A percentile compares a stretch with the other conserved stretches of the same genome.
Conservation (phyloP, 768 basidiomycete species). For the Boletus subcaerulescens region DNA sequence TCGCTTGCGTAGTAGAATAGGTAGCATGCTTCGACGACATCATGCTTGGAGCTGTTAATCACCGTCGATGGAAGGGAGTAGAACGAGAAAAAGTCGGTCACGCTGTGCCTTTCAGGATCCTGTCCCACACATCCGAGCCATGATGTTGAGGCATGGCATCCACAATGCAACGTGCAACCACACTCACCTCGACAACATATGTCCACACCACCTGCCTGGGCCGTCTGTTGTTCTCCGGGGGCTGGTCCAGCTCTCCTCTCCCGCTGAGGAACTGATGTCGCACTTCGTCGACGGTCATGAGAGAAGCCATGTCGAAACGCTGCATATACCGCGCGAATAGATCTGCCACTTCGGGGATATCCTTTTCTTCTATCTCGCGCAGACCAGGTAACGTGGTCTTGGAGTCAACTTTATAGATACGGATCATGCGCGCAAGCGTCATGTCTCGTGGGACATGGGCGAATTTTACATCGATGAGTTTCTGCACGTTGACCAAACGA, state of each 20-base stretch:
- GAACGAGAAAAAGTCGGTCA: constrained; percentile 97
- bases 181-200: constrained; percentile 84
- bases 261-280: constrained; percentile 89
- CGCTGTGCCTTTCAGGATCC: constrained; percentile 76
- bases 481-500: constrained; percentile 85
- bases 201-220: constrained; percentile 90
- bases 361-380: constrained; percentile 84
- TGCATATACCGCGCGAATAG: constrained; percentile 78
- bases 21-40: constrained; percentile 86
- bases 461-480: constrained; percentile 89
- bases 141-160: neutral
- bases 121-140: constrained; percentile 39
- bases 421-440: constrained; percentile 91
- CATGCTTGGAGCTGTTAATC: constrained; percentile 70
- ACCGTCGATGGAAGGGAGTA: constrained; percentile 95
- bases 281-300: constrained; percentile 74
- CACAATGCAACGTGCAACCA: constrained; percentile 26
- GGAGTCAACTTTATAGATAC: constrained; percentile 63
- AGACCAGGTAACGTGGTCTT: constrained; percentile 57
- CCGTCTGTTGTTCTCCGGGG: constrained; percentile 40
- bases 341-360: constrained; percentile 66
- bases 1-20: constrained; percentile 93
- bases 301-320: constrained; percentile 79
- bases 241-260: constrained; percentile 50
- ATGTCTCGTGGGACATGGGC: constrained; percentile 80